These are phyloP conservation scores for Diaporthe sp. DNA, from an alignment of 2,329 filamentous ascomycete species.

Conservation along the genomic window DNA sequence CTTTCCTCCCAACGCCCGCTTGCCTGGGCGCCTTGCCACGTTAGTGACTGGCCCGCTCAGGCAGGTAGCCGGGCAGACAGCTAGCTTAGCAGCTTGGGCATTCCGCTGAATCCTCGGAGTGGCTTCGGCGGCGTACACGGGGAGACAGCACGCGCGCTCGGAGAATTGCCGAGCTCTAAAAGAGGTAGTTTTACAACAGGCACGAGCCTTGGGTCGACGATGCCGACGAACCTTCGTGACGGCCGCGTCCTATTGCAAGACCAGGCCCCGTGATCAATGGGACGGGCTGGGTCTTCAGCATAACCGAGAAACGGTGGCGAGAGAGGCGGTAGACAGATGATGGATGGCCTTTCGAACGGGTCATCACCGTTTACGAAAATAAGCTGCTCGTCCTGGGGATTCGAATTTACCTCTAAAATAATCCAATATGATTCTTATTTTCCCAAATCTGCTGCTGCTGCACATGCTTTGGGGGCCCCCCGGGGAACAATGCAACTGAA, in stretches of 20 bases:
- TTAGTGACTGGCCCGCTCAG: not conserved
- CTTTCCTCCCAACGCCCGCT: not conserved
- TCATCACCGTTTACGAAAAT: constrained; percentile 3
- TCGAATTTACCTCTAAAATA: constrained; percentile 16
- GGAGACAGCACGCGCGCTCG: not conserved
- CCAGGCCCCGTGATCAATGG: not conserved
- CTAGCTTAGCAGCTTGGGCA: not conserved
- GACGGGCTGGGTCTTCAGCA: constrained; percentile 10
- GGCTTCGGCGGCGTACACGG: not conserved
- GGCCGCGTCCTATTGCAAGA: not conserved
- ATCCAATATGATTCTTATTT: not conserved
- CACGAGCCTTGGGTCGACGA: not conserved
- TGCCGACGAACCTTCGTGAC: constrained; percentile 20
- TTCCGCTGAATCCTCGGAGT: constrained; percentile 11
- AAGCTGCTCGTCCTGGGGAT: not conserved
- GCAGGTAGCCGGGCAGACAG: not conserved
- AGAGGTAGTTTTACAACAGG: too few relatives aligned
- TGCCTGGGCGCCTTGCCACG: constrained; percentile 8
- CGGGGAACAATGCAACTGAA: not conserved
- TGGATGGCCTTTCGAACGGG: not conserved
- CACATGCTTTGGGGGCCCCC: not conserved
- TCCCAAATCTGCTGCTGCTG: not conserved
- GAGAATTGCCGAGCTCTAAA: constrained; percentile 1
- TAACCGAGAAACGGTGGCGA: constrained; percentile 1
- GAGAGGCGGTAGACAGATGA: not conserved